These are phyloP conservation scores for Sonneratia caseolaris DNA, from an alignment of 345 rosid species.

Conservation along the genomic window DNA sequence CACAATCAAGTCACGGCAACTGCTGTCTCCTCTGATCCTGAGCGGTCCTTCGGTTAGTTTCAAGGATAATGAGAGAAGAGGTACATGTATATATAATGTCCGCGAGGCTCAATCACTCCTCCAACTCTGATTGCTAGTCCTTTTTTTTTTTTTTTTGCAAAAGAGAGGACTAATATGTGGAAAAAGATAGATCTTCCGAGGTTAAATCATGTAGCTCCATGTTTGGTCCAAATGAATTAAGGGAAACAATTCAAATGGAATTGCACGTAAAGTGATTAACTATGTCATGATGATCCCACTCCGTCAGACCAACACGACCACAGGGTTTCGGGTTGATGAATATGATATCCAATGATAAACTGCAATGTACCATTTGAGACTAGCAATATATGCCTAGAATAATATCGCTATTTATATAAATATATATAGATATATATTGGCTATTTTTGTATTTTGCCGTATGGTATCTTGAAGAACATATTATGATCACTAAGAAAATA, in stretches of 20 bases:
- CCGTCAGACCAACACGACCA: not conserved
- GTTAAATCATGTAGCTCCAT: not conserved
- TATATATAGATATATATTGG: too few relatives aligned
- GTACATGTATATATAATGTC: conserved; percentile 38
- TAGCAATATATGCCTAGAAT: too few relatives aligned
- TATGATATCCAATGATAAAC: too few relatives aligned
- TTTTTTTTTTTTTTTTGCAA: conserved; percentile 24
- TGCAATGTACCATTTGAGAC: too few relatives aligned
- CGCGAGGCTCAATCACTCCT: conserved; percentile 76
- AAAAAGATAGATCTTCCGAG: not conserved
- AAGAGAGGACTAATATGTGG: not conserved
- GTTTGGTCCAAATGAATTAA: not conserved
- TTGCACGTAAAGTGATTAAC: too few relatives aligned
- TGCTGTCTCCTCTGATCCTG: conserved; percentile 49
- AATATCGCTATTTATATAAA: too few relatives aligned
- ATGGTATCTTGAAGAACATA: too few relatives aligned
- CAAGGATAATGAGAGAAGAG: conserved; percentile 72
- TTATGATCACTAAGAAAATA: too few relatives aligned
- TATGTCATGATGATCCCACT: not conserved
- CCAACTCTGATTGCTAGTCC: conserved; percentile 89
- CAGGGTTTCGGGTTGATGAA: not conserved
- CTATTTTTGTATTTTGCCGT: too few relatives aligned
- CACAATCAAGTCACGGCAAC: not conserved
- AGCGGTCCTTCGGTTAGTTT: conserved; percentile 59
- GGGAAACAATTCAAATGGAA: too few relatives aligned